A percentile compares a stretch with the other conserved stretches of the same genome.
Evolutionary conservation across 305 asterid genomes (phyloP).

Genomic region (Rubia occidens): DNA sequence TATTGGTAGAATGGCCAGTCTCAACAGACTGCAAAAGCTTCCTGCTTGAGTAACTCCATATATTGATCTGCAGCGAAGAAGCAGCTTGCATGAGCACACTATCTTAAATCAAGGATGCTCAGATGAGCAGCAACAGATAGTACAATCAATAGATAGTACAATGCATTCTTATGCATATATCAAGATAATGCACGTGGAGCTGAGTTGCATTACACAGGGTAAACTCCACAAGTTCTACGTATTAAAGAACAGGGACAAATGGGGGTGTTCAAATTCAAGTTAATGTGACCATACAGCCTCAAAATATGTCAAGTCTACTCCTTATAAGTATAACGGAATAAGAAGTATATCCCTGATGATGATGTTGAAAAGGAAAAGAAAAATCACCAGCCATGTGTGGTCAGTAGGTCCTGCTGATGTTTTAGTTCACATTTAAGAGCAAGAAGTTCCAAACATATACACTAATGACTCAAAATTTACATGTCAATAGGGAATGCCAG

Average conservation of each 20-base stretch:
- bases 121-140: neutral
- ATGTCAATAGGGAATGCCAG: neutral
- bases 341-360: neutral
- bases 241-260: neutral
- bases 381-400: neutral
- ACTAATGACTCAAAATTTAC: neutral
- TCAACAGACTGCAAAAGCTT: constrained; percentile 80
- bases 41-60: constrained; percentile 72
- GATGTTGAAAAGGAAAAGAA: too few relatives aligned
- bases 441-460: neutral
- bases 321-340: neutral
- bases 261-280: neutral
- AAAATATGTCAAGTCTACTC: neutral
- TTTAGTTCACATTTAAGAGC: neutral
- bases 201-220: neutral
- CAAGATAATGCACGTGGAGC: neutral
- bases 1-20: constrained; percentile 86
- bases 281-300: neutral
- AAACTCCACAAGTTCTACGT: neutral
- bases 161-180: neutral
- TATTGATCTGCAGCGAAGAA: constrained; percentile 66
- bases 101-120: neutral
- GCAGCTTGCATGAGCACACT: constrained; percentile 1
- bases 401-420: constrained; percentile 3
- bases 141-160: too few relatives aligned